phyloP scores from a whole-genome alignment of 805 yeast genomes.

The Teunomyces stri region DNA sequence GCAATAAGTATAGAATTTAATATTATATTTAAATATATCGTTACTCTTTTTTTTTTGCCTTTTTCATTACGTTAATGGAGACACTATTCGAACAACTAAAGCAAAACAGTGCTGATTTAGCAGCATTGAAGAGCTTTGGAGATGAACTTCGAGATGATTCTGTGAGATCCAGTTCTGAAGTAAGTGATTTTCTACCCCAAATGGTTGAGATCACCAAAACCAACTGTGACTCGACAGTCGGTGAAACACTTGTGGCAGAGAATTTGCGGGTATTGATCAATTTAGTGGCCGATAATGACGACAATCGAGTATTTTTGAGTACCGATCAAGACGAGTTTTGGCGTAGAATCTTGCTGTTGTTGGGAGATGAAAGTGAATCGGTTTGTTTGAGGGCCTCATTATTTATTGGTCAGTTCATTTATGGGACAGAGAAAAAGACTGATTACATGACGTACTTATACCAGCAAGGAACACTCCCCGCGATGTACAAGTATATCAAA shows the following conservation, averaged over 20 bases:
- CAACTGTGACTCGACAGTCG: background rate
- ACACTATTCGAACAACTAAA: background rate
- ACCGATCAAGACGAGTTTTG: slow-evolving; percentile 15
- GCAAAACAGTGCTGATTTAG: background rate
- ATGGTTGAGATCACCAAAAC: slow-evolving; percentile 7
- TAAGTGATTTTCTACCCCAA: background rate
- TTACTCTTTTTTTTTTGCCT: too few relatives aligned
- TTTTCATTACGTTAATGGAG: background rate
- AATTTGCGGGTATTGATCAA: slow-evolving; percentile 31
- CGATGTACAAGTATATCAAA: background rate
- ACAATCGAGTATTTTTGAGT: slow-evolving; percentile 13
- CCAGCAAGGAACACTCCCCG: background rate
- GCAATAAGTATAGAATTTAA: too few relatives aligned
- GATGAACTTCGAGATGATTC: slow-evolving; percentile 9
- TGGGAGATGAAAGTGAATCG: slow-evolving; percentile 4
- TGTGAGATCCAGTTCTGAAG: slow-evolving; percentile 4
- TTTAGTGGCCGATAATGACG: slow-evolving; percentile 33
- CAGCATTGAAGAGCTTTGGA: slow-evolving; percentile 5
- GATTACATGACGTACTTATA: slow-evolving; percentile 16
- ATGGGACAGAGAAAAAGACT: slow-evolving; percentile 19
- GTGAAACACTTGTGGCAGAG: slow-evolving; percentile 13
- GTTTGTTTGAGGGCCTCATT: slow-evolving; percentile 15
- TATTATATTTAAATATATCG: too few relatives aligned
- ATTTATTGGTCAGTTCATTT: slow-evolving; percentile 32
- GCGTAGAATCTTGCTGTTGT: slow-evolving; percentile 8